Evolutionary conservation across 768 basidiomycete genomes (phyloP).

Genomic region (Albatrellus ellisii): DNA sequence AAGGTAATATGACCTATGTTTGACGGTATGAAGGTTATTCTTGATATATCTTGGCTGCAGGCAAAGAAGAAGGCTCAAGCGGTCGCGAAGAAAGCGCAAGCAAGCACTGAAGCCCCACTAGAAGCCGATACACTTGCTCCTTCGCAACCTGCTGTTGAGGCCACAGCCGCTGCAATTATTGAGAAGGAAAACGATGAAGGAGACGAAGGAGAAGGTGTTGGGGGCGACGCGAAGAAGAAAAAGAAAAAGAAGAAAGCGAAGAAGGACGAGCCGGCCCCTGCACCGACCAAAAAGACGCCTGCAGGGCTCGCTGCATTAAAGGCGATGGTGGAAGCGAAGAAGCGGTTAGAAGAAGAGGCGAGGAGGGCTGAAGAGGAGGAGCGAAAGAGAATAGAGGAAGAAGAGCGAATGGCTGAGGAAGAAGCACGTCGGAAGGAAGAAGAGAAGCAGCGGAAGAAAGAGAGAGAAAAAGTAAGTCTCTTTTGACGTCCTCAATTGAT

Average conservation of each 20-base stretch:
- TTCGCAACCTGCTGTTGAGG: slow-evolving; percentile 20
- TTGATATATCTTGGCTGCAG: slow-evolving; percentile 25
- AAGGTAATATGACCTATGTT: slow-evolving; percentile 43
- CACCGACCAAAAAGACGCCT: slow-evolving; percentile 45
- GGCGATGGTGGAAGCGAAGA: slow-evolving; percentile 90
- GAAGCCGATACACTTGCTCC: slow-evolving; percentile 2
- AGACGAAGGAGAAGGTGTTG: slow-evolving; percentile 50
- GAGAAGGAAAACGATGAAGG: slow-evolving; percentile 36
- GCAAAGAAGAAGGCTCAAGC: slow-evolving; percentile 93
- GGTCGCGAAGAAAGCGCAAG: slow-evolving; percentile 58
- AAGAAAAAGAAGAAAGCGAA: slow-evolving; percentile 81
- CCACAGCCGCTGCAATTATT: slow-evolving; percentile 17
- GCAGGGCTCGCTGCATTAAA: slow-evolving; percentile 69
- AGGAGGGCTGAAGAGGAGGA: slow-evolving; percentile 63
- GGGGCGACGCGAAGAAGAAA: slow-evolving; percentile 37
- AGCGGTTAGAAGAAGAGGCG: slow-evolving; percentile 77
- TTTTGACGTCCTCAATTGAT: slow-evolving; percentile 2
- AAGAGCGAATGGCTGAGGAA: slow-evolving; percentile 67
- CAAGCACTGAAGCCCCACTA: slow-evolving; percentile 16
- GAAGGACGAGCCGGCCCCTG: slow-evolving; percentile 57
- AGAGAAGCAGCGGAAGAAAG: slow-evolving; percentile 73
- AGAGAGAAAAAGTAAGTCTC: slow-evolving; percentile 66
- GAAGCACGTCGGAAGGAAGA: slow-evolving; percentile 69
- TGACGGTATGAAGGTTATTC: neutral
- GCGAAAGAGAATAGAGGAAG: slow-evolving; percentile 72